Evolutionary conservation across 768 basidiomycete species (phyloP), one percentile per base, ranked within the genome.

Genomic region (Boletus pseudopeckii): DNA sequence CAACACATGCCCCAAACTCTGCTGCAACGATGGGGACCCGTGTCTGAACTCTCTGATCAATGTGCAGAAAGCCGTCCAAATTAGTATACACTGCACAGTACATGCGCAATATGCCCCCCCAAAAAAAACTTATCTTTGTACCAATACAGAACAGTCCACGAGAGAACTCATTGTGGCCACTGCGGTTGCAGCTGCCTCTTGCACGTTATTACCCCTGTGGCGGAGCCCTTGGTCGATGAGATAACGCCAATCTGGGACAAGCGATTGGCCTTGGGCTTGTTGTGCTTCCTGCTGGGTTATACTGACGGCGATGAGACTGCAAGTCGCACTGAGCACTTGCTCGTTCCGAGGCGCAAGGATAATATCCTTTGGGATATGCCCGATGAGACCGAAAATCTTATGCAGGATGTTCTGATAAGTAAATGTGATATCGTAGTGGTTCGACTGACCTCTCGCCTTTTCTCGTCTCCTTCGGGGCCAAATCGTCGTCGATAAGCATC

Each of bases 181-280:
- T 7, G 89, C 86, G 24, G 66, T 69, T 13, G 92, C 87, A 33
- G 87, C 90, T 8, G 86, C 83, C 60, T 89, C 84, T 70, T 95
- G 95, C 4, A 89, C 89, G 15, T 70, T 63, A 2, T 66, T 61
- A 42, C 72, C 80, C 55, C 84, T 76, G 65, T 90, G 85, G 69
- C 85, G 88, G 54, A 95, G 73, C 17, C 85, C 83, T 50, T 79
- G 73, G 62, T 93, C 85, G 37, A 94, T 70, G 39, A 96, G 72
- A 39, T 77, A 74, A 50, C 76, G 74, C 92, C 92, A 95, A 54
- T 77, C 70, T 4, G 83, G 79, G 15, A 80, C 75, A 37, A 75
- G 71, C 13, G 80, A 74, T 39, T 64, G 62, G 22, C 73, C 58
- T 46, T 72, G 64, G 14, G 72, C 56, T 20, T 53, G 53, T n/a